These are phyloP conservation scores for Penicillium griseofulvum DNA, from an alignment of 2,329 filamentous ascomycete genomes.

Conservation along the genomic window DNA sequence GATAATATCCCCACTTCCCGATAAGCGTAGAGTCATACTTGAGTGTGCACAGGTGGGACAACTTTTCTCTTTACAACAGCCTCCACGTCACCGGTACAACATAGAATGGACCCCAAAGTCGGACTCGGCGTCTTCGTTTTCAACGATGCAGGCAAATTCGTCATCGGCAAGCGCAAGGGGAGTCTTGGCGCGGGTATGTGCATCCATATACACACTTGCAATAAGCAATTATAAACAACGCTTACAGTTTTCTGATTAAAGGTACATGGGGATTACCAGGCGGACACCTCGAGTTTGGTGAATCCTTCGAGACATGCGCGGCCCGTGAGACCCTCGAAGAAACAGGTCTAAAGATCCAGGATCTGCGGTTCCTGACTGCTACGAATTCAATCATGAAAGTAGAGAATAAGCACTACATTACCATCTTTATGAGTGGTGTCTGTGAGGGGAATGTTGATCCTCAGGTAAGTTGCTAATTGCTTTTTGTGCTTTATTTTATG, in stretches of 20 bases:
- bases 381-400: slow-evolving; percentile 65
- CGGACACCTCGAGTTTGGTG: slow-evolving; percentile 70
- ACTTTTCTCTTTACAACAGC: background rate
- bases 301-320: slow-evolving; percentile 62
- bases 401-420: slow-evolving; percentile 70
- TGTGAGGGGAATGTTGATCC: slow-evolving; percentile 51
- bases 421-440: slow-evolving; percentile 63
- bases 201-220: background rate
- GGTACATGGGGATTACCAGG: slow-evolving; percentile 68
- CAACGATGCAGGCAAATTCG: slow-evolving; percentile 42
- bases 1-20: background rate
- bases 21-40: background rate
- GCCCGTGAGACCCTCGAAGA: slow-evolving; percentile 68
- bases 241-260: slow-evolving; percentile 19
- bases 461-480: slow-evolving; percentile 45
- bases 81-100: background rate
- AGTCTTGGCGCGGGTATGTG: slow-evolving; percentile 47
- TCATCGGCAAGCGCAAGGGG: slow-evolving; percentile 50
- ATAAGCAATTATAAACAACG: background rate
- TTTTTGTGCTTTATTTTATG: background rate
- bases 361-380: slow-evolving; percentile 55
- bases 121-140: slow-evolving; percentile 52
- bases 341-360: slow-evolving; percentile 59
- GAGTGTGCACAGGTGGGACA: too few species aligned
- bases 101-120: slow-evolving; percentile 34